Evolutionary conservation across 495 filamentous ascomycete species (phyloP).

Genomic region (Hypoxylon rickii): DNA sequence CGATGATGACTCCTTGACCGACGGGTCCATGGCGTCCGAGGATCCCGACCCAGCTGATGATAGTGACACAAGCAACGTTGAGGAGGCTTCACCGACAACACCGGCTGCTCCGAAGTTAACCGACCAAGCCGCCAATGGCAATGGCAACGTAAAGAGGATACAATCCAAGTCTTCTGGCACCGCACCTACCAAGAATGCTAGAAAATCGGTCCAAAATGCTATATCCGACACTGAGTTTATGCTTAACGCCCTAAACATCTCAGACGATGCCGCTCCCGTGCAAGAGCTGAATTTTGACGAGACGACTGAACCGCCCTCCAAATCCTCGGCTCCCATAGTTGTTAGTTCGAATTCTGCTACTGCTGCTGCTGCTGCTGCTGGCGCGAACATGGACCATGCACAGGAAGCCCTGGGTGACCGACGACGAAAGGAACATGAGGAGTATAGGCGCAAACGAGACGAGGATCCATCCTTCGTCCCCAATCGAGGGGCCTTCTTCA

Average conservation of each 20-base stretch:
- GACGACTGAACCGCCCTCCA: constrained; percentile 41
- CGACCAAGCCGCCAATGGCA: constrained; percentile 47
- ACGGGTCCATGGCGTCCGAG: constrained; percentile 75
- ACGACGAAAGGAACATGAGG: constrained; percentile 84
- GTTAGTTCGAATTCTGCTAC: constrained; percentile 48
- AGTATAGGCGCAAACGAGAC: constrained; percentile 83
- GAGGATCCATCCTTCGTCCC: constrained; percentile 94
- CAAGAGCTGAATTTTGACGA: constrained; percentile 72
- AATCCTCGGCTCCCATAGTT: constrained; percentile 48
- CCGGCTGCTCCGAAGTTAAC: constrained; percentile 44
- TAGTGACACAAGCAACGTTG: constrained; percentile 73
- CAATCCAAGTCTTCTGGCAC: constrained; percentile 36
- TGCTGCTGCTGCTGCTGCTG: constrained; percentile 33
- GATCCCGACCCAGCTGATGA: constrained; percentile 78
- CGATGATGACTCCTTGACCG: constrained; percentile 83
- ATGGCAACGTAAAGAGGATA: constrained; percentile 44
- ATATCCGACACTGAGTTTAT: constrained; percentile 80
- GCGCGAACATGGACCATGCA: constrained; percentile 38
- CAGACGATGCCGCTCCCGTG: constrained; percentile 57
- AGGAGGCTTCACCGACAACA: constrained; percentile 60
- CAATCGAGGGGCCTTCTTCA: constrained; percentile 92
- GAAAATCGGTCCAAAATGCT: constrained; percentile 42
- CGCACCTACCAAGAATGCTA: constrained; percentile 42
- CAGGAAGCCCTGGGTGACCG: constrained; percentile 63
- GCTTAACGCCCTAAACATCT: constrained; percentile 79